Evolutionary conservation across 106 monocot species (phyloP).

Genomic region (Chionographis japonica): DNA sequence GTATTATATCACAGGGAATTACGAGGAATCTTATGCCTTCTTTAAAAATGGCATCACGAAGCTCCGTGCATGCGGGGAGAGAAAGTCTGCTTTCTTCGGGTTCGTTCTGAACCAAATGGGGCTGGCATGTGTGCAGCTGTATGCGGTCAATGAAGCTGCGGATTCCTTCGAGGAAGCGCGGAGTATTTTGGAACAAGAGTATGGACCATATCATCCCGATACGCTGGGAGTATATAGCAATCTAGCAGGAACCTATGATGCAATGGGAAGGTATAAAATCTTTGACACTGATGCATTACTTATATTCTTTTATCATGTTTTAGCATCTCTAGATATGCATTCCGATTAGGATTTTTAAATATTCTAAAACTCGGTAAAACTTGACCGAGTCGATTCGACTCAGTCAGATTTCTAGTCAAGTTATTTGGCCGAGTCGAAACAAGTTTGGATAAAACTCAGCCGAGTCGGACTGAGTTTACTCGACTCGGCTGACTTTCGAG

Average conservation of each 20-base stretch:
- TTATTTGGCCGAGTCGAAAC: too few relatives aligned
- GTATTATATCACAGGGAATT: slow-evolving; percentile 16
- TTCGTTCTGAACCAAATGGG: slow-evolving; percentile 37
- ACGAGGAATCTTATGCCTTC: slow-evolving; percentile 18
- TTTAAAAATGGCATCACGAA: slow-evolving; percentile 21
- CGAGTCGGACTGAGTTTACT: too few relatives aligned
- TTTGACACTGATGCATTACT: background rate
- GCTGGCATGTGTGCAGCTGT: slow-evolving; percentile 18
- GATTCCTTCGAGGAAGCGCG: slow-evolving; percentile 36
- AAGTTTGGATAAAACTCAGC: too few relatives aligned
- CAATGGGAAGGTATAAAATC: slow-evolving; percentile 30
- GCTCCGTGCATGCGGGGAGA: slow-evolving; percentile 27
- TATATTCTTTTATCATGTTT: background rate
- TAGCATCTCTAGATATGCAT: too few relatives aligned
- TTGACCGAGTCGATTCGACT: too few relatives aligned
- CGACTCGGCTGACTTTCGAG: too few relatives aligned
- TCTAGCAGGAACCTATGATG: slow-evolving; percentile 34
- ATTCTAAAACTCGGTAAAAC: too few relatives aligned
- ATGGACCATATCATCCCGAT: slow-evolving; percentile 33
- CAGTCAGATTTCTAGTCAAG: too few relatives aligned
- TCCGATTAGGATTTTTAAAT: too few relatives aligned
- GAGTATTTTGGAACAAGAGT: slow-evolving; percentile 26
- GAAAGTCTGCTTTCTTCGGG: slow-evolving; percentile 31
- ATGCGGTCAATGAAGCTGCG: slow-evolving; percentile 27
- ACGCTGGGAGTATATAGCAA: slow-evolving; percentile 31